Base-by-base conservation (phyloP, 2,329 filamentous ascomycete species). In the Plectosphaerella sp. region DNA sequence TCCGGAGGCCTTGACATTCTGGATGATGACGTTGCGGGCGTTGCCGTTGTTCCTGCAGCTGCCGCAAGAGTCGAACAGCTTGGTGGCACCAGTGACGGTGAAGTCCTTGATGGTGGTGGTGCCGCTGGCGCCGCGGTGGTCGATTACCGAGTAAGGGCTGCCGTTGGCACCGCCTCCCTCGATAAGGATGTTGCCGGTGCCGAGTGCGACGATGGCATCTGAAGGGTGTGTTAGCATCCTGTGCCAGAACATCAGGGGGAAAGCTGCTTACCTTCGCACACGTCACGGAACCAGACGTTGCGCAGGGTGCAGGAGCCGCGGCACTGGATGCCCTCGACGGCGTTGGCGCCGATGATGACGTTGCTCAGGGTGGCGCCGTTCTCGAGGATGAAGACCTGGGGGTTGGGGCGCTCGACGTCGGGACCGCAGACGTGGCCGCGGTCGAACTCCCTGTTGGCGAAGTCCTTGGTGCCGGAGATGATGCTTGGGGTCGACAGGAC, bases 241-340 rank as follows among this genome's bases (percentile, higher is more conserved):
- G 16, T 8, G n/a, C 12, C 22, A 22, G 22, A 22, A 33, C 11
- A 12, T 33, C 11, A 33, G 14, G 28, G 15, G 24, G 16, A 12
- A 8, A 14, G 22, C 1, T 39, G 43, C 48, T 11, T 49, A 55
- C 53, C 71, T 51, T 72, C 69, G 53, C 70, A 72, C 22, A 72
- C 67, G 48, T 70, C 65, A 14, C 63, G 59, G 64, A 66, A 69
- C 69, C 67, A 69, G 53, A 72, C 70, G 52, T 67, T 68, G 57
- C 63, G 66, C 24, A 66, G 53, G 9, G 62, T 67, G 59, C 76
- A 78, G 12, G 70, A 63, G 35, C 74, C 75, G 47, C 70, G 61
- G 63, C 77, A 79, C 64, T 80, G 76, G 33, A 79, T 71, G 49
- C 72, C 77, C 62, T 78, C 77, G 39, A 72, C 69, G 54, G 78